Base-by-base conservation (phyloP, 2,329 filamentous ascomycete species). In the Ophiostoma quercus region DNA sequence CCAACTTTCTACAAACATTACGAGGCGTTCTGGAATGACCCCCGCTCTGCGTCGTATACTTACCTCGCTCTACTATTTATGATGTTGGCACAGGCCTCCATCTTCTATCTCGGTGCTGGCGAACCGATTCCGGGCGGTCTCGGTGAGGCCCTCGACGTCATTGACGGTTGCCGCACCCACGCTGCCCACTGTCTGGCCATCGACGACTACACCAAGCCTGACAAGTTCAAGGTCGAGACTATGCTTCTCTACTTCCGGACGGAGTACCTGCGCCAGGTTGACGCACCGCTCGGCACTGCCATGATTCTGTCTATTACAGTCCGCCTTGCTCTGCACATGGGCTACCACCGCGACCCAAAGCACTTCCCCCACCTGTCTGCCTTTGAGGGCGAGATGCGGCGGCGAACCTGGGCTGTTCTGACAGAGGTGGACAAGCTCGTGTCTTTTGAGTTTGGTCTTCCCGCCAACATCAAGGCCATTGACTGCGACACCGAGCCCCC, bases 381-480 rank as follows among this genome's bases (percentile, higher is more conserved):
- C 0, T 85, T 84, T 67, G 81, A 84, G 54, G 83, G 80, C 9
- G 84, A 86, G 76, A 83, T 85, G 78, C 79, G 83, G 22, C 79
- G 84, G 4, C 78, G 84, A n/a, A 77, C 80, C 2, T 86, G 84
- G 82, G 65, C 69, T 1, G 80, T 83, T 68, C 78, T 81, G 72
- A 78, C 81, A 19, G 80, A 83, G 72, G 77, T 81, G 22, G 84
- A 86, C 73, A 75, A 82, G 4, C 73, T 84, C 2, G 80, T 84
- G 65, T 83, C 83, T 0, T 84, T 83, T 71, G 83, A 85, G 75
- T 80, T 84, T n/a, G 83, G 84, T 9, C 80, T 85, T 74, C 83
- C 84, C 1, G 77, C 81, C n/a, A 81, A 82, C 69, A 79, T 85
- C 66, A 78, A 82, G 69, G 78, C 82, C 29, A 79, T 80, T 12